phyloP scores from a whole-genome alignment of 2,329 filamentous ascomycete genomes.

The Ascocoryne sarcoides region DNA sequence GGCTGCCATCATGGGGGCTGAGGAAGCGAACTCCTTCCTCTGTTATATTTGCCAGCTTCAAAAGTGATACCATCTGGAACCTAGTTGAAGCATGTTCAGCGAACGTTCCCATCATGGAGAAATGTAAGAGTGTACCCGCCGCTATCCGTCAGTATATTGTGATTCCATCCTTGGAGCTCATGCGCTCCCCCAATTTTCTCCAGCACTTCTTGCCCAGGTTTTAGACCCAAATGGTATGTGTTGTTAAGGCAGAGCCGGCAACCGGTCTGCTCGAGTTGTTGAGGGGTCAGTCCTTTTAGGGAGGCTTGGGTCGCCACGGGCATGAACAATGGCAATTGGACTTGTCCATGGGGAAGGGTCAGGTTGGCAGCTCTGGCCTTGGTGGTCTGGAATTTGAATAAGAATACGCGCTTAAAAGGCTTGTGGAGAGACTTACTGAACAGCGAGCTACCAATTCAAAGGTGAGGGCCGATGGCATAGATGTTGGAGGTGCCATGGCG shows the following conservation, averaged over 20 bases:
- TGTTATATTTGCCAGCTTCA: constrained; percentile 87
- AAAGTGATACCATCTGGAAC: constrained; percentile 96
- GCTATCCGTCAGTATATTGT: constrained; percentile 85
- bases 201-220: constrained; percentile 84
- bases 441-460: constrained; percentile 73
- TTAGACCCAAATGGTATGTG: constrained; percentile 92
- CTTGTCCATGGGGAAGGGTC: constrained; percentile 82
- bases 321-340: constrained; percentile 94
- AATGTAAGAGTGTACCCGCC: constrained; percentile 46
- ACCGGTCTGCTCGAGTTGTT: constrained; percentile 81
- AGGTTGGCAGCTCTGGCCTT: constrained; percentile 85
- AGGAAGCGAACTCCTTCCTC: constrained; percentile 91
- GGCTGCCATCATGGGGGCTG: constrained; percentile 89
- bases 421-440: constrained; percentile 49
- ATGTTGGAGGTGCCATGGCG: constrained; percentile 9
- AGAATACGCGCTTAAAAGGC: constrained; percentile 5
- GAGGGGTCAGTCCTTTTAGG: constrained; percentile 85
- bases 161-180: constrained; percentile 86
- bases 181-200: constrained; percentile 87
- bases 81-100: constrained; percentile 40
- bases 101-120: constrained; percentile 20
- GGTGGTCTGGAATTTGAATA: constrained; percentile 57
- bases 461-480: constrained; percentile 57
- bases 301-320: constrained; percentile 95
- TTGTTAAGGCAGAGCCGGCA: constrained; percentile 95